phyloP scores from a whole-genome alignment of 306 rosid genomes.

The Clitoria ternatea region DNA sequence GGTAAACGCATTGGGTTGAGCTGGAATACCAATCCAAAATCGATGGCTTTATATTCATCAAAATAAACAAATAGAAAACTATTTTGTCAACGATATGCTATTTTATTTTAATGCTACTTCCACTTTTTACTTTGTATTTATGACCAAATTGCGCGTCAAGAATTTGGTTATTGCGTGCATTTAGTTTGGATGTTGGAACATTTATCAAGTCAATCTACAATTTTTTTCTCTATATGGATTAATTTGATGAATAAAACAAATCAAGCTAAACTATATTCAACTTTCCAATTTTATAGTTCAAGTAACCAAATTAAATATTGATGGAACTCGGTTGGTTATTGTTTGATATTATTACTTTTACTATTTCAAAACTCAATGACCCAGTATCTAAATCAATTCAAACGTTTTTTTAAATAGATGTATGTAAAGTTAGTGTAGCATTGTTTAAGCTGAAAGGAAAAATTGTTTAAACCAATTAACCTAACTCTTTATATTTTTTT shows the following conservation, averaged over 20 bases:
- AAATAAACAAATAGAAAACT: background rate
- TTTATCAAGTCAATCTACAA: background rate
- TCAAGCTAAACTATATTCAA: background rate
- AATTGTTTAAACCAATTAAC: too few species aligned
- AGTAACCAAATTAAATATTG: background rate
- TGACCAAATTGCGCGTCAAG: background rate
- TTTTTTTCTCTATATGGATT: background rate
- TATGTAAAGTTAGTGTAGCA: too few species aligned
- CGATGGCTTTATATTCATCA: background rate
- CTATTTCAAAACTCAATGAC: background rate
- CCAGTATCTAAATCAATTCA: background rate
- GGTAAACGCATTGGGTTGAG: constrained; percentile 13
- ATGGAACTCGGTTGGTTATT: background rate
- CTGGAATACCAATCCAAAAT: constrained; percentile 7
- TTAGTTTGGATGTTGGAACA: background rate
- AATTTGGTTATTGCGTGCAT: background rate
- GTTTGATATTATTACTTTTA: background rate
- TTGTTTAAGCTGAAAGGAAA: too few species aligned
- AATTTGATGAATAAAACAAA: background rate
- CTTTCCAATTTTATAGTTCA: too few species aligned
- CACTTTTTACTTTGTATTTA: background rate
- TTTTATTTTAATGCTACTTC: background rate
- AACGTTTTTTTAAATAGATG: too few species aligned
- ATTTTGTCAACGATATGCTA: background rate
- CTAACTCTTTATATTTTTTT: too few species aligned